Base-by-base conservation (phyloP, 768 basidiomycete species). In the Phanerodontia chrysosporium region DNA sequence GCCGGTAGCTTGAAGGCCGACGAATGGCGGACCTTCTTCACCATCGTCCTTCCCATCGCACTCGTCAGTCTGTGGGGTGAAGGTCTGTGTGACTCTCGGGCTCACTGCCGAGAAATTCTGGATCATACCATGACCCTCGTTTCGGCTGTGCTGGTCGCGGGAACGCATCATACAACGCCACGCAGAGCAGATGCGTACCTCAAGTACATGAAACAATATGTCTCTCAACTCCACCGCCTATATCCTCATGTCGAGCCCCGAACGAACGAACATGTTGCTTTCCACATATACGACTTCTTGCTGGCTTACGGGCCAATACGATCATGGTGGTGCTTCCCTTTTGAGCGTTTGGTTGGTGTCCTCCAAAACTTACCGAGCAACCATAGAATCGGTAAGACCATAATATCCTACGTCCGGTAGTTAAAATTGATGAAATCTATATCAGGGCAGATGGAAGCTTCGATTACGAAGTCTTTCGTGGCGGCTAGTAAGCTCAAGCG, bases 21-120 rank as follows among this genome's bases (percentile, higher is more conserved):
- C 35, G 51, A 65, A 45, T 80, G 76, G 78, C 66, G 67, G 18
- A 67, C 65, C 0, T 58, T 75, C 8, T 70, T 72, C 21, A 66
- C 67, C 0, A 49, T 76, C 16, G 64, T 76, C 53, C 67, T 78
- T 27, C 72, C 72, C 2, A 64, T 74, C n/a, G 73, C 76, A 1
- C 64, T 79, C 2, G 64, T 69, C 21, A 65, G 72, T 1, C 65
- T 78, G 0, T 78, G 77, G 77, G 68, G 72, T 21, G 30, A 22
- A 45, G 39, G 42, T 18, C 7, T 51, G 49, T 8, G n/a, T 8
- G 45, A 6, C 18, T 18, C 45, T 45, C 45, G 22, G n/a, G 7
- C 45, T 24, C 45, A n/a, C 6, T 24, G 16, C 6, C 49, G 24
- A 6, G 49, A 39, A 10, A 45, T 52, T 3, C 39, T 60, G 13